Conservation (phyloP, 2,329 filamentous ascomycete species). For the Colletotrichum gigasporum region DNA sequence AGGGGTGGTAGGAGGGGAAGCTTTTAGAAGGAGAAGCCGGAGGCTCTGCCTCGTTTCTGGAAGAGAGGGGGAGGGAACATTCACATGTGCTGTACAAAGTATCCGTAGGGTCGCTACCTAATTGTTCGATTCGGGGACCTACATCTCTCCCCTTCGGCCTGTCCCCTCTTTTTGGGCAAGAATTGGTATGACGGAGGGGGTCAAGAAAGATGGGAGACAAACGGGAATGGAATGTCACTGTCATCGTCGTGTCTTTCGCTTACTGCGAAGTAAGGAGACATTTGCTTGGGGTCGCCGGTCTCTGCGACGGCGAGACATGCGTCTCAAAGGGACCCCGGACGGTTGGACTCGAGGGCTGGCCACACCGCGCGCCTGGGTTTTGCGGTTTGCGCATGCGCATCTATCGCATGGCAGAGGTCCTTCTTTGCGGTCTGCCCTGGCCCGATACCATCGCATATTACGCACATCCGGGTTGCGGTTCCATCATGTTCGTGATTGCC, state of each 20-base stretch:
- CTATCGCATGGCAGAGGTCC: too few relatives aligned
- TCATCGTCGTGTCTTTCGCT: not conserved
- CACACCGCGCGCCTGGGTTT: not conserved
- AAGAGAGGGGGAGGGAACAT: not conserved
- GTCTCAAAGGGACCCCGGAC: conserved; percentile 15
- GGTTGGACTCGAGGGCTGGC: not conserved
- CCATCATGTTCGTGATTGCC: too few relatives aligned
- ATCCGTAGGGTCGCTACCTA: too few relatives aligned
- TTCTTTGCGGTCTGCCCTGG: too few relatives aligned
- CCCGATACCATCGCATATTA: too few relatives aligned
- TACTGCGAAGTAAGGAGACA: too few relatives aligned
- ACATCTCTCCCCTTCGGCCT: not conserved
- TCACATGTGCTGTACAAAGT: conserved; percentile 26
- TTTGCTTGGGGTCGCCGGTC: too few relatives aligned
- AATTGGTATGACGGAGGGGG: conserved; percentile 7
- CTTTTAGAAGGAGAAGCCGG: too few relatives aligned
- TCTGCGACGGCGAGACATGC: conserved; percentile 9
- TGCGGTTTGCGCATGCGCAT: not conserved
- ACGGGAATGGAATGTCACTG: conserved; percentile 21
- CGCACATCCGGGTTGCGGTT: too few relatives aligned
- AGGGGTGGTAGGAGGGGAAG: not conserved
- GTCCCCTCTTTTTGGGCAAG: not conserved
- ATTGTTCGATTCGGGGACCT: too few relatives aligned
- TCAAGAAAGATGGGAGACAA: not conserved
- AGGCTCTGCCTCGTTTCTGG: too few relatives aligned